A percentile compares a stretch with the other conserved stretches of the same genome.
phyloP scores from a whole-genome alignment of 352 stramenopile genomes.

The Elongisporangium undulatum region DNA sequence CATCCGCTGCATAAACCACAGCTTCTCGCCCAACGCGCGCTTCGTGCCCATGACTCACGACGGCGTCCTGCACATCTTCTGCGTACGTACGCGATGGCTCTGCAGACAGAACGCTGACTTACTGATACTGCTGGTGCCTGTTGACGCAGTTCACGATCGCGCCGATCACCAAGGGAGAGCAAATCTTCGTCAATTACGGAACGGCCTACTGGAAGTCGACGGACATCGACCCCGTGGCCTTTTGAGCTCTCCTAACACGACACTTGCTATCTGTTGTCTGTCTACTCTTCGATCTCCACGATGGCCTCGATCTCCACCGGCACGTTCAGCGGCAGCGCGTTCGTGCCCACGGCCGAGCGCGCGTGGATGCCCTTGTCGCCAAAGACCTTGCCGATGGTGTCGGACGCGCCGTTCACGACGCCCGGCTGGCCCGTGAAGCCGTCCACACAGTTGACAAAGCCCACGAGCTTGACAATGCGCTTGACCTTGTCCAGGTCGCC shows the following conservation, averaged over 20 bases:
- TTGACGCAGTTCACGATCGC: slow-evolving; percentile 46
- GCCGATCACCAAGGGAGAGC: slow-evolving; percentile 34
- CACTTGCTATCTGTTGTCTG: background rate
- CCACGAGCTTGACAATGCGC: slow-evolving; percentile 94
- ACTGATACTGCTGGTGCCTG: slow-evolving; percentile 2
- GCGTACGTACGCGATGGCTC: slow-evolving; percentile 32
- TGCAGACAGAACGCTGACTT: background rate
- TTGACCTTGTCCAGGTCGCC: slow-evolving; percentile 93
- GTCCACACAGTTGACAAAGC: slow-evolving; percentile 95
- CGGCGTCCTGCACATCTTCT: slow-evolving; percentile 73
- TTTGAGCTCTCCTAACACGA: slow-evolving; percentile 12
- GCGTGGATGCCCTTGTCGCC: slow-evolving; percentile 88
- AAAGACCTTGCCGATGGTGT: slow-evolving; percentile 92
- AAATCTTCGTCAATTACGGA: slow-evolving; percentile 79
- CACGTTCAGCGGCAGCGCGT: slow-evolving; percentile 95
- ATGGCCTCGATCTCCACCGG: slow-evolving; percentile 97
- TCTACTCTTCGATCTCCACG: slow-evolving; percentile 90
- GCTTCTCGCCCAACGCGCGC: slow-evolving; percentile 42
- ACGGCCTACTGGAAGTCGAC: slow-evolving; percentile 66
- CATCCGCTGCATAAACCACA: slow-evolving; percentile 82
- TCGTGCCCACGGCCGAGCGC: slow-evolving; percentile 95
- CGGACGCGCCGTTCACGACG: slow-evolving; percentile 95
- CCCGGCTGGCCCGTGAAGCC: slow-evolving; percentile 89
- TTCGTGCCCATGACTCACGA: slow-evolving; percentile 64
- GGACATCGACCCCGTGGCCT: slow-evolving; percentile 38